Percentiles rank a stretch among this genome's conserved stretches.
Conservation (phyloP, 305 asterid species). For the Petunia hybrid region DNA sequence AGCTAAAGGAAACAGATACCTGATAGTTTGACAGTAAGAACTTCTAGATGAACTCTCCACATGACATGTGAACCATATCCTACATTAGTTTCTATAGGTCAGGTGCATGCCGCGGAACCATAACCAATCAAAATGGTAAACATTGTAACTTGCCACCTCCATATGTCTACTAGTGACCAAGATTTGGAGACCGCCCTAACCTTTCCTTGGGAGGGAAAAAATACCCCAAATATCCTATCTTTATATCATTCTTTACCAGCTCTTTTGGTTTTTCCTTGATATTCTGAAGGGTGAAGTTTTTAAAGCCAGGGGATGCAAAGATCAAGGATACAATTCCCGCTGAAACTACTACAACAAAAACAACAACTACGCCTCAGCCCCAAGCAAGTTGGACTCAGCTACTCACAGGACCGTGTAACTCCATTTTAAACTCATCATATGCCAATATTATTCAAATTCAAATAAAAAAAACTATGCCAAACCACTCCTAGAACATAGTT, state of each 20-base stretch:
- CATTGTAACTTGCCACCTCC: constrained; percentile 21
- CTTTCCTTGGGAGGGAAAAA: not conserved
- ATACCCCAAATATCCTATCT: not conserved
- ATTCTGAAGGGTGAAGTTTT: not conserved
- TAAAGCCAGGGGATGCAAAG: not conserved
- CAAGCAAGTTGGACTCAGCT: too few relatives aligned
- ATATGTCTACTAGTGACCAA: not conserved
- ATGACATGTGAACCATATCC: constrained; percentile 4
- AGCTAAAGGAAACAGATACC: not conserved
- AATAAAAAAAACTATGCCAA: not conserved
- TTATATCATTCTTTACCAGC: not conserved
- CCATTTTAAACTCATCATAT: too few relatives aligned
- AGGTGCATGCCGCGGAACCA: constrained; percentile 14
- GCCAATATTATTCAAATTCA: too few relatives aligned
- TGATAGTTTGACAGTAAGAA: constrained; percentile 15
- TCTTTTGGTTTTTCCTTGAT: not conserved
- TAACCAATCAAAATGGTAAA: constrained; percentile 9
- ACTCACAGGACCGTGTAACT: too few relatives aligned
- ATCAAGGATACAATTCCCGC: not conserved
- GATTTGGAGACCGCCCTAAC: constrained; percentile 1
- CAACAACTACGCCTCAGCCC: too few relatives aligned
- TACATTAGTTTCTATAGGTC: constrained; percentile 19
- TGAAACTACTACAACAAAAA: not conserved
- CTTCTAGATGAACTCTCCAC: not conserved
- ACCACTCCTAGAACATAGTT: not conserved